These are phyloP conservation scores for Penicillium roqueforti DNA, from an alignment of 495 filamentous ascomycete genomes.

Conservation along the genomic window DNA sequence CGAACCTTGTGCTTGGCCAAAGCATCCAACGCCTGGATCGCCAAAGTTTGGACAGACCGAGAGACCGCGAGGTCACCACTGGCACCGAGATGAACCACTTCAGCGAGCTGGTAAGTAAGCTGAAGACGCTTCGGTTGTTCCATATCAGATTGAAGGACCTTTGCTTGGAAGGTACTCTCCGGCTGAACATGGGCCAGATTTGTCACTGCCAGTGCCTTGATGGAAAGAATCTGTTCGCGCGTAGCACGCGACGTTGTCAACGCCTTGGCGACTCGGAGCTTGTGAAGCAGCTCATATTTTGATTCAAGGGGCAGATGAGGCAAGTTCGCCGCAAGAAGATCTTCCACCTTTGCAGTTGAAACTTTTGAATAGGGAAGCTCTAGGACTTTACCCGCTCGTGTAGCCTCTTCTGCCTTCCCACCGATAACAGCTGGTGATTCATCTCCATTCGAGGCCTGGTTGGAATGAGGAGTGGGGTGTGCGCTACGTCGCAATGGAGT, in stretches of 20 bases:
- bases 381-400: constrained; percentile 55
- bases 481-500: constrained; percentile 48
- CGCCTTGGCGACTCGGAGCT: constrained; percentile 74
- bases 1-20: constrained; percentile 73
- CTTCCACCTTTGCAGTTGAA: constrained; percentile 56
- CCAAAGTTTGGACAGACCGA: constrained; percentile 74
- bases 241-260: constrained; percentile 59
- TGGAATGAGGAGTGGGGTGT: constrained; percentile 52
- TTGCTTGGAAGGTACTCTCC: constrained; percentile 74
- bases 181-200: constrained; percentile 87
- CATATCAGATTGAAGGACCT: constrained; percentile 78
- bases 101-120: constrained; percentile 84
- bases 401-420: constrained; percentile 34
- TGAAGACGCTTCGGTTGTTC: constrained; percentile 90
- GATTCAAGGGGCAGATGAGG: constrained; percentile 64
- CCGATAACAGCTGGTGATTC: constrained; percentile 42
- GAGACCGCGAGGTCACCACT: constrained; percentile 65
- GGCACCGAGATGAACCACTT: constrained; percentile 72
- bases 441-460: constrained; percentile 47
- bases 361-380: constrained; percentile 67
- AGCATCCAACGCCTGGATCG: constrained; percentile 74
- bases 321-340: constrained; percentile 60
- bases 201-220: constrained; percentile 80
- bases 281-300: constrained; percentile 83
- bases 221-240: constrained; percentile 71